phyloP scores from a whole-genome alignment of 2,329 filamentous ascomycete species.

The Trichophyton benhamiae region DNA sequence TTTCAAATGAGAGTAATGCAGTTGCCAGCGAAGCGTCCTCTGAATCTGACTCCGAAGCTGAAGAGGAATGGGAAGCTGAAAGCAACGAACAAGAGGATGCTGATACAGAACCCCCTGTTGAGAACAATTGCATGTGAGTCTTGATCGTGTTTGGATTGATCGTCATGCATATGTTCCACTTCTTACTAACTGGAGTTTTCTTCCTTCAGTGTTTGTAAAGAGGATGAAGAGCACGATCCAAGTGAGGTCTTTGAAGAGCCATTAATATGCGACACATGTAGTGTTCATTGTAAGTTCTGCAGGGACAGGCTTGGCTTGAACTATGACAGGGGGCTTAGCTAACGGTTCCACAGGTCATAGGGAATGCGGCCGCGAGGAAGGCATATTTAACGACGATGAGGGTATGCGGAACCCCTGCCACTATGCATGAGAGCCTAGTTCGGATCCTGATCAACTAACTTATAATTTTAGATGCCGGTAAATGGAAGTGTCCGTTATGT shows the following conservation, averaged over 20 bases:
- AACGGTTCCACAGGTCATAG: slow-evolving; percentile 61
- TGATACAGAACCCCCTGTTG: slow-evolving; percentile 36
- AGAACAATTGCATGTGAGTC: slow-evolving; percentile 52
- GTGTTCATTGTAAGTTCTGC: slow-evolving; percentile 61
- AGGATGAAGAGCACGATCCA: slow-evolving; percentile 72
- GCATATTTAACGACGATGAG: slow-evolving; percentile 48
- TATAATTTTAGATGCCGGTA: slow-evolving; percentile 35
- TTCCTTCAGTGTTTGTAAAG: slow-evolving; percentile 58
- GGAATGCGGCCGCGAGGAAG: slow-evolving; percentile 69
- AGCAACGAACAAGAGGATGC: slow-evolving; percentile 36
- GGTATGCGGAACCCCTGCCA: slow-evolving; percentile 40
- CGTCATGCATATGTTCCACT: neutral
- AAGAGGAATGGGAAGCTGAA: slow-evolving; percentile 39
- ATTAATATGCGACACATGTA: slow-evolving; percentile 63
- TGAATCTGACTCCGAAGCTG: slow-evolving; percentile 40
- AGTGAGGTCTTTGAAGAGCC: slow-evolving; percentile 70
- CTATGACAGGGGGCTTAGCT: slow-evolving; percentile 24
- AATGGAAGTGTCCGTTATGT: slow-evolving; percentile 52
- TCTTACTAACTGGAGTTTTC: neutral
- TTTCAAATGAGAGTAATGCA: slow-evolving; percentile 23
- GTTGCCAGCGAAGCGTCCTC: slow-evolving; percentile 41
- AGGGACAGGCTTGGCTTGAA: slow-evolving; percentile 21
- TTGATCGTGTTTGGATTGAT: neutral
- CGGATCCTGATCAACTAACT: slow-evolving; percentile 16
- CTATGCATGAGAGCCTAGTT: neutral